Percentiles rank a stretch among this genome's conserved stretches.
Conservation (phyloP, 2,329 filamentous ascomycete genomes). For the Penicillium sp. region DNA sequence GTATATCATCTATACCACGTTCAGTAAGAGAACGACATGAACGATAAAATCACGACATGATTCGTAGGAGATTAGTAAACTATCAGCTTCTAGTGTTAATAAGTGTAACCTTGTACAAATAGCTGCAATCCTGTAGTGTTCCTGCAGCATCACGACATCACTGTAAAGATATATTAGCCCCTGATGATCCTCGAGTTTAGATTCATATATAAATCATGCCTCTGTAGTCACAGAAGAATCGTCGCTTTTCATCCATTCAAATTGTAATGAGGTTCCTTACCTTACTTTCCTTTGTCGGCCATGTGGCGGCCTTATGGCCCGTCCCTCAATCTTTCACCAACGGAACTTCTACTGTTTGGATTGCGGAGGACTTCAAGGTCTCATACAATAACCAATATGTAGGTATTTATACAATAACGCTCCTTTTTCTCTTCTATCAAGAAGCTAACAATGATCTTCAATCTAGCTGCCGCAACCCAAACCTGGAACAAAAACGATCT, state of each 20-base stretch:
- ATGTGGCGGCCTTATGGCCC: not conserved
- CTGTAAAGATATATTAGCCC: not conserved
- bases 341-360: not conserved
- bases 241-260: not conserved
- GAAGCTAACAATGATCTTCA: not conserved
- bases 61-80: not conserved
- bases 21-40: not conserved
- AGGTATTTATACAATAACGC: not conserved
- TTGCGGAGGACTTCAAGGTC: not conserved
- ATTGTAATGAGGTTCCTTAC: not conserved
- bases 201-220: not conserved
- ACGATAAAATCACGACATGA: not conserved
- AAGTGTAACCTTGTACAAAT: not conserved
- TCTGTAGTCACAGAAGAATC: not conserved
- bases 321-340: not conserved
- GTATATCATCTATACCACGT: not conserved
- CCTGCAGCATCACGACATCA: not conserved
- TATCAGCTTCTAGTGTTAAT: not conserved
- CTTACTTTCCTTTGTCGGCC: not conserved
- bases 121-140: not conserved
- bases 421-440: not conserved
- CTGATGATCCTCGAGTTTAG: not conserved
- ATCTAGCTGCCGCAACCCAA: not conserved
- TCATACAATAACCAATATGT: not conserved
- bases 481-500: not conserved